Evolutionary conservation across 2,329 filamentous ascomycete species (phyloP).

Genomic region (Alternaria arborescens): DNA sequence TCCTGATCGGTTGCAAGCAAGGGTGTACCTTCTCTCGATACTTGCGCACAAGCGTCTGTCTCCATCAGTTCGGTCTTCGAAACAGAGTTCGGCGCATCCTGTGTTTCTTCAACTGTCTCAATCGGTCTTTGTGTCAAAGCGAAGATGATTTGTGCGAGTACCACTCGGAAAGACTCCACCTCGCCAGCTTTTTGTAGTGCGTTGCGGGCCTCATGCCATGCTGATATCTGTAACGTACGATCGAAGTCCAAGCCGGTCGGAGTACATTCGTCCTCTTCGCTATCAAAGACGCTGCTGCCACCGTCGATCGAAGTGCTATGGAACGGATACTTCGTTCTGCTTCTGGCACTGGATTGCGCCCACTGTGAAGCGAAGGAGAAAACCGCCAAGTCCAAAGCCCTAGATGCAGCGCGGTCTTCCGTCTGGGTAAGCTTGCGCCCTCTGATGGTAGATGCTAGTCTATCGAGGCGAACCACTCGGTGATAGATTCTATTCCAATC

Average conservation of each 20-base stretch:
- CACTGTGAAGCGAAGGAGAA: constrained; percentile 65
- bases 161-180: constrained; percentile 57
- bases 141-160: constrained; percentile 58
- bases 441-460: constrained; percentile 52
- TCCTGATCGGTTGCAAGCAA: constrained; percentile 20
- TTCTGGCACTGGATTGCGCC: constrained; percentile 44
- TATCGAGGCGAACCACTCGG: constrained; percentile 60
- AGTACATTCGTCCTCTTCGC: constrained; percentile 4
- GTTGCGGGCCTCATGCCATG: constrained; percentile 55
- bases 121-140: constrained; percentile 56
- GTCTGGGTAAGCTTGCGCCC: constrained; percentile 53
- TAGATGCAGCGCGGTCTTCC: constrained; percentile 57
- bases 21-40: neutral
- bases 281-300: constrained; percentile 18
- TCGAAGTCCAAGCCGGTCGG: constrained; percentile 40
- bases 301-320: constrained; percentile 19
- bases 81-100: neutral
- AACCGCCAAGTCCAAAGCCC: constrained; percentile 59
- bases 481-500: constrained; percentile 62
- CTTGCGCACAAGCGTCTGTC: neutral
- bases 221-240: constrained; percentile 48
- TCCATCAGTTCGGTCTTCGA: constrained; percentile 2
- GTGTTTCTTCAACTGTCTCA: constrained; percentile 22
- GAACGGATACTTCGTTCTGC: constrained; percentile 43
- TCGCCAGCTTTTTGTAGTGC: constrained; percentile 51